These are phyloP conservation scores for Trichoderma sp. DNA, from an alignment of 2,329 filamentous ascomycete genomes.

Conservation along the genomic window DNA sequence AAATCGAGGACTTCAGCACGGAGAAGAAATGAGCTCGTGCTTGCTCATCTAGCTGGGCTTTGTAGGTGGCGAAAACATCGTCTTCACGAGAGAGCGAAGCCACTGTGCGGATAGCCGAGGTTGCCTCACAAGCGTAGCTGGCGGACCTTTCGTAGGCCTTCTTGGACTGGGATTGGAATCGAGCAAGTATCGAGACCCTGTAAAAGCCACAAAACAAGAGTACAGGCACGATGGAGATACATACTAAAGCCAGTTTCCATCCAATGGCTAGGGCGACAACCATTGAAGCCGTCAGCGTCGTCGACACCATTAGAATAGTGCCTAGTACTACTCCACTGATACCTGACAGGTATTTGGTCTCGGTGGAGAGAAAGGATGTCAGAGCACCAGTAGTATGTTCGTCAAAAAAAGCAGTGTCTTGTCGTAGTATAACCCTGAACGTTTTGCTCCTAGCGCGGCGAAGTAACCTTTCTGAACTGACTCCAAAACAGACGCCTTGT, in stretches of 20 bases:
- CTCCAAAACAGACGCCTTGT: background rate
- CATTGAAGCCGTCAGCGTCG: background rate
- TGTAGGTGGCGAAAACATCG: slow-evolving; percentile 44
- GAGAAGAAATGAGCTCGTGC: background rate
- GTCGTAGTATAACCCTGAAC: background rate
- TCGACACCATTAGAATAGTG: background rate
- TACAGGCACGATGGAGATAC: background rate
- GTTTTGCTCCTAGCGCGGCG: background rate
- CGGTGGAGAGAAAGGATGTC: background rate
- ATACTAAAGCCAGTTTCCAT: slow-evolving; percentile 2
- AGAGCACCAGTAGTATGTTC: background rate
- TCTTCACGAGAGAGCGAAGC: slow-evolving; percentile 59
- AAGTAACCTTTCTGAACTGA: background rate
- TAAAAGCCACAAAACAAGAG: background rate
- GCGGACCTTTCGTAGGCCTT: background rate
- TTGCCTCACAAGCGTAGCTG: background rate
- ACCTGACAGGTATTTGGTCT: background rate
- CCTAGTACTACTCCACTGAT: background rate
- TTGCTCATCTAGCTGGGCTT: background rate
- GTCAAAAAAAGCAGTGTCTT: background rate
- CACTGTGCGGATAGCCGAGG: slow-evolving; percentile 48
- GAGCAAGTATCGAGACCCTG: background rate
- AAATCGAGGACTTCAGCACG: background rate
- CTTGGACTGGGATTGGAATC: background rate
- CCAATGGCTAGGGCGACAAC: slow-evolving; percentile 1